These are phyloP conservation scores for Phytophthora foliorum DNA, from an alignment of 352 stramenopile genomes.

Conservation along the genomic window DNA sequence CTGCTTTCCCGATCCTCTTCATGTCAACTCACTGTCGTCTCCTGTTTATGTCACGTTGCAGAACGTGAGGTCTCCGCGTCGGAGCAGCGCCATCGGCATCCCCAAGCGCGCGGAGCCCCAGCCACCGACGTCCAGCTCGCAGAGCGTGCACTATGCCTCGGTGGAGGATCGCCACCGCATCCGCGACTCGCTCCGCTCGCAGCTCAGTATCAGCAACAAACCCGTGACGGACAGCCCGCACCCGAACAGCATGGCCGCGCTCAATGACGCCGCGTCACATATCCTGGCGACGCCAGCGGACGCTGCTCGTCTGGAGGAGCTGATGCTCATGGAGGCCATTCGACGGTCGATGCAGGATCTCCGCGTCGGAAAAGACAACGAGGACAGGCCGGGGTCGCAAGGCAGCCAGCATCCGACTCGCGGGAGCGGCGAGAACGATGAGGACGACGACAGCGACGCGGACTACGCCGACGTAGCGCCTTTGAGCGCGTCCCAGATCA, in stretches of 20 bases:
- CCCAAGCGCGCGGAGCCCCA: slow-evolving; percentile 26
- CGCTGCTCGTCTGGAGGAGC: slow-evolving; percentile 71
- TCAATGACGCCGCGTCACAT: slow-evolving; percentile 47
- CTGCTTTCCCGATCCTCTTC: slow-evolving; percentile 9
- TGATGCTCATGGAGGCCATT: slow-evolving; percentile 89
- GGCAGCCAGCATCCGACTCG: slow-evolving; percentile 31
- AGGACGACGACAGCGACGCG: slow-evolving; percentile 34
- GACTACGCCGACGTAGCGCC: slow-evolving; percentile 45
- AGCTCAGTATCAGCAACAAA: slow-evolving; percentile 69
- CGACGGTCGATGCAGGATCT: slow-evolving; percentile 81
- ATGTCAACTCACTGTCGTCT: background rate
- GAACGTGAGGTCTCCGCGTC: slow-evolving; percentile 38
- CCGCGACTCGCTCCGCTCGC: slow-evolving; percentile 76
- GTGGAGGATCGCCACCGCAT: slow-evolving; percentile 80
- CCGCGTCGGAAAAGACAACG: slow-evolving; percentile 48
- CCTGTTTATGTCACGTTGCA: slow-evolving; percentile 31
- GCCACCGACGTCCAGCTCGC: slow-evolving; percentile 15
- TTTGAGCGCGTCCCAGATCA: slow-evolving; percentile 43
- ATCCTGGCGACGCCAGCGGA: slow-evolving; percentile 59
- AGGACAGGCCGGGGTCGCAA: slow-evolving; percentile 32
- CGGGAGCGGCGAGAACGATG: slow-evolving; percentile 26
- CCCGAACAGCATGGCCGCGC: slow-evolving; percentile 50
- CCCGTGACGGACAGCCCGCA: slow-evolving; percentile 63
- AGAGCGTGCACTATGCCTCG: slow-evolving; percentile 63
- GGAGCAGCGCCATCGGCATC: slow-evolving; percentile 50